Percentiles rank a stretch among this genome's conserved stretches.
Conservation (phyloP, 2,329 filamentous ascomycete genomes). For the Pseudonectria buxi region DNA sequence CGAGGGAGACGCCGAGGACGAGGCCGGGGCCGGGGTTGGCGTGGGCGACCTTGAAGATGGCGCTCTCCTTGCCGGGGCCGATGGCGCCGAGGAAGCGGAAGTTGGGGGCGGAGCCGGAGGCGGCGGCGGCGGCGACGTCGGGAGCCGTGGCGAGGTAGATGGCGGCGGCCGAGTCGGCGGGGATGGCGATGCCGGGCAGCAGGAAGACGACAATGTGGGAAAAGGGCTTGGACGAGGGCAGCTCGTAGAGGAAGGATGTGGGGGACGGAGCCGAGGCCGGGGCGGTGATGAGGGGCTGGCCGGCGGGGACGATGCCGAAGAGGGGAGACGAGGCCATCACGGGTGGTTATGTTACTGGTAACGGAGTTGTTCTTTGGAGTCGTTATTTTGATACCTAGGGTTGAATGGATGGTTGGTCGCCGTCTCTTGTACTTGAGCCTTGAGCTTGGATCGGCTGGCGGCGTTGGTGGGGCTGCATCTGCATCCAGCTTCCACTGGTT, state of each 20-base stretch:
- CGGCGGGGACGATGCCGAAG: slow-evolving; percentile 56
- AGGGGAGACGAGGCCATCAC: slow-evolving; percentile 37
- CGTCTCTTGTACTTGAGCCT: too few relatives aligned
- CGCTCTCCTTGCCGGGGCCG: slow-evolving; percentile 82
- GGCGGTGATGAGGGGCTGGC: slow-evolving; percentile 48
- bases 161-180: slow-evolving; percentile 70
- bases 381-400: too few relatives aligned
- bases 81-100: slow-evolving; percentile 87
- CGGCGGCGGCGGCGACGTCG: slow-evolving; percentile 32
- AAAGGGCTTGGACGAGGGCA: slow-evolving; percentile 48
- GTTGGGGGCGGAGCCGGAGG: slow-evolving; percentile 41
- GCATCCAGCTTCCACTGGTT: too few relatives aligned
- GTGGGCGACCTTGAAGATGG: slow-evolving; percentile 71
- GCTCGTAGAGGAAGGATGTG: slow-evolving; percentile 50
- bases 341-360: neutral
- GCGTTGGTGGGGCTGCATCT: neutral
- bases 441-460: too few relatives aligned
- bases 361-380: too few relatives aligned
- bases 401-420: too few relatives aligned
- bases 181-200: slow-evolving; percentile 69
- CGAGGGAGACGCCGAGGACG: slow-evolving; percentile 75
- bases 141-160: slow-evolving; percentile 69
- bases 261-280: slow-evolving; percentile 47
- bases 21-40: slow-evolving; percentile 38
- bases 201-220: slow-evolving; percentile 86